Base-by-base conservation (phyloP, 768 basidiomycete species). In the Coprinopsis strossmayeri region DNA sequence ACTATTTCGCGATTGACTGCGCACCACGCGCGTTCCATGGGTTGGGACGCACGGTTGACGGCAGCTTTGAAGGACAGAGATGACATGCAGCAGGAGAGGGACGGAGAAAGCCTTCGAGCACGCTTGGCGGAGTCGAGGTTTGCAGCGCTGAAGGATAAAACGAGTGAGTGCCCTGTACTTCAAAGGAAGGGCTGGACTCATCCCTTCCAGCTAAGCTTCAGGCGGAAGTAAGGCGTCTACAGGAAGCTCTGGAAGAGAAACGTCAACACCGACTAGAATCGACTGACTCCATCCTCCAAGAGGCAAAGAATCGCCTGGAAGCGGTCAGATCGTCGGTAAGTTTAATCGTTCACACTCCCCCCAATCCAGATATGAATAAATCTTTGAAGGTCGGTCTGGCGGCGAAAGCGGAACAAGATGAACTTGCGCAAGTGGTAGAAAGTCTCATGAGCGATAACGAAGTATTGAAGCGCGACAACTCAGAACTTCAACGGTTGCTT, bases 391-490 rank as follows among this genome's bases (percentile, higher is more conserved):
- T 70, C 17, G 65, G 69, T 21, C 59, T 66, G 43, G 63, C 73
- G 27, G 67, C 71, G 12, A 61, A 67, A 53, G 59, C 64, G 21
- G 79, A 81, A 41, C 73, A 82, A 46, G 63, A 74, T 13, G 85
- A 87, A 57, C 66, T 89, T 15, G 80, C 74, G 27, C 69, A 72
- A 46, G 81, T 92, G 11, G 68, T 96, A 12, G 90, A 91, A 61
- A 81, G 84, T n/a, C 71, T 95, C 25, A 91, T 93, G 5, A 79
- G 82, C 27, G 88, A 90, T 57, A 95, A 92, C 57, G 88, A 93
- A 55, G 73, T 73, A 21, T 67, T 94, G 45, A 89, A 88, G 63
- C 81, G 79, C 17, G 90, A 91, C 57, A 91, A 88, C 50, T 74
- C 77, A 5, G 90, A 95, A 59, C 65, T 95, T 41, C 84, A 87